Evolutionary conservation across 2,329 filamentous ascomycete genomes (phyloP), one percentile per base, ranked within the genome.

Genomic region (Hypoxylon sp.): DNA sequence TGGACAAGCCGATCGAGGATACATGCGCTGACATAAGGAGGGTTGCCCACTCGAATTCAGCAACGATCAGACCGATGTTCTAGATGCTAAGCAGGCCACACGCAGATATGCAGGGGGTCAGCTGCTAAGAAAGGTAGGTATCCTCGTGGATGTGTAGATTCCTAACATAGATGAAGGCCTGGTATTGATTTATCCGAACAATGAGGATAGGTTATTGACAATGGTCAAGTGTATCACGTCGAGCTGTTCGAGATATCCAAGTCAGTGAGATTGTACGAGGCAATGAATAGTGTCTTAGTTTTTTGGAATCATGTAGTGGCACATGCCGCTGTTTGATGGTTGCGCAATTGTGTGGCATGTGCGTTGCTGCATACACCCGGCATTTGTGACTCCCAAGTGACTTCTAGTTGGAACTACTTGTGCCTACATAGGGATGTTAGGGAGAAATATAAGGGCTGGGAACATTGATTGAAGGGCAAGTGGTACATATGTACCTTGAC

Each of bases 121-220:
- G 68, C 54, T 69, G 68, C 64, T 67, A 68, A 65, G 57, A 65
- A 60, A 46, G 59, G 60, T 64, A 67, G 64, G 64, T 70, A 67
- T 64, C 59, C 64, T 61, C 54, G 59, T 59, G 47, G n/a, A 22
- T 57, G n/a, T 59, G 13, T 35, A 50, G 50, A 26, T 47, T 48
- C 13, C 24, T 24, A n/a, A 52, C 39, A 26, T 26, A 47, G 37
- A 53, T 19, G 39, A 29, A 17, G 14, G 8, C 37, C 33, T 29
- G n/a, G 26, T 17, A 46, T 31, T 39, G 60, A n/a, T 44, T 63
- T 24, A 37, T 57, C 46, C 35, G 19, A 9, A 44, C 17, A 57
- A 39, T 44, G 48, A 26, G 44, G 26, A 44, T 50, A 51, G 51
- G 31, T 55, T 26, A 17, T 37, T 35, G 39, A 42, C 14, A 51